Base-by-base conservation (phyloP, 768 basidiomycete species). In the Epithele typhae region DNA sequence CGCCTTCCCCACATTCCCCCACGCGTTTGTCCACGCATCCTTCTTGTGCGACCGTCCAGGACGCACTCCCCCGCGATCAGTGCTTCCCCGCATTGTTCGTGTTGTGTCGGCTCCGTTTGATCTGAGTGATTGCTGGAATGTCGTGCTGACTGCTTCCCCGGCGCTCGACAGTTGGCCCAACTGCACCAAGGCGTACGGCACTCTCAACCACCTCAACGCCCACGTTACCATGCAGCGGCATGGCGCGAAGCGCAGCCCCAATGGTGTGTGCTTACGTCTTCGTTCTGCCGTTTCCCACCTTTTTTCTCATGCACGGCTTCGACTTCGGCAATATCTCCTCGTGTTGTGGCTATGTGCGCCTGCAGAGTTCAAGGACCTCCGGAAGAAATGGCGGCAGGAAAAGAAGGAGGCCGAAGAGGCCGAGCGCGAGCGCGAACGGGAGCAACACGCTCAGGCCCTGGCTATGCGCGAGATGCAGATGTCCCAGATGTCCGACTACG, bases 181-280 rank as follows among this genome's bases (percentile, higher is more conserved):
- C 18, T 78, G 77, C 59, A 74, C 80, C 45, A 95, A 95, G 69
- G 76, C 88, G 22, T 96, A 95, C 59, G 93, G 93, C 24, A 96
- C 93, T 4, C 74, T 97, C 40, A 97, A 99, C 63, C 95, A 99
- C 66, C 75, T 99, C 51, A 99, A 99, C 63, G 92, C 93, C 24
- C 95, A 99, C 64, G 92, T 97, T 47, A 87, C 84, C n/a, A 96
- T 96, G 90, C 95, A 97, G 66, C 89, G 89, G 66, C 95, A 99
- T 63, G 95, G 95, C 35, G 46, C 73, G 14, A 97, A 95, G 69
- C 79, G 94, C 45, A 86, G 81, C 63, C 95, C 95, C 11, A 80
- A 79, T 46, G 94, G 95, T 95, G 59, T 68, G 87, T 70, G 18
- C 53, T 45, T 47, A 40, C 50, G 37, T 37, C 23, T 24, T 19